Percentiles rank a stretch among this genome's conserved stretches.
phyloP scores from a whole-genome alignment of 2,329 filamentous ascomycete species.

The Ustilaginoidea virens region DNA sequence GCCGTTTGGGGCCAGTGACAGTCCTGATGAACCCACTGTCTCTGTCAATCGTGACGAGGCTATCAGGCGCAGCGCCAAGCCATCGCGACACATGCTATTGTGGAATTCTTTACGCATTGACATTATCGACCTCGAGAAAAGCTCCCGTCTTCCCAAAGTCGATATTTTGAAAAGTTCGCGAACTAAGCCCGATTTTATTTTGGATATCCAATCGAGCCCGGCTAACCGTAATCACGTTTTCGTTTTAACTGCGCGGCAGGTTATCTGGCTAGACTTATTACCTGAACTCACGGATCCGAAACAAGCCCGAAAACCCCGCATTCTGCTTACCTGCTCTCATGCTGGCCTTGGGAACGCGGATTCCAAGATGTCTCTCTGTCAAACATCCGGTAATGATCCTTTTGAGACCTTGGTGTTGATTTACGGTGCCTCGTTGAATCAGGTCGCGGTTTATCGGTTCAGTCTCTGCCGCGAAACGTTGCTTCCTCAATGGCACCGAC shows the following conservation, averaged over 20 bases:
- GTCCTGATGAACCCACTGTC: slow-evolving; percentile 9
- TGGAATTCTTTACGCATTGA: slow-evolving; percentile 22
- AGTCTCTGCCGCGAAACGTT: slow-evolving; percentile 7
- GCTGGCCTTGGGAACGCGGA: slow-evolving; percentile 11
- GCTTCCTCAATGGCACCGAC: slow-evolving; percentile 22
- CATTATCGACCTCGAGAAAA: slow-evolving; percentile 20
- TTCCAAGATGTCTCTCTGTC: slow-evolving; percentile 15
- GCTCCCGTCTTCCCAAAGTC: slow-evolving; percentile 12
- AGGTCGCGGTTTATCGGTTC: slow-evolving; percentile 22
- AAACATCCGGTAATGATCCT: slow-evolving; percentile 8
- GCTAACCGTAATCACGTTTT: slow-evolving; percentile 33
- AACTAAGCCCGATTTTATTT: slow-evolving; percentile 24
- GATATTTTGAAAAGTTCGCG: slow-evolving; percentile 12
- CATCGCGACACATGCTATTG: slow-evolving; percentile 14
- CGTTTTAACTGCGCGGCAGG: slow-evolving; percentile 37
- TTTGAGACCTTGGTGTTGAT: slow-evolving; percentile 17
- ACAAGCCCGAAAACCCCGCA: slow-evolving; percentile 6
- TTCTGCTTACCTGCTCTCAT: slow-evolving; percentile 16
- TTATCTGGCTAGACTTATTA: slow-evolving; percentile 33
- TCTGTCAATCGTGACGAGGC: slow-evolving; percentile 6
- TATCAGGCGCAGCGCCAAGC: neutral
- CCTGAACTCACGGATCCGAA: slow-evolving; percentile 3
- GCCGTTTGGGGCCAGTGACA: slow-evolving; percentile 19
- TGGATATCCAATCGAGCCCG: slow-evolving; percentile 38
- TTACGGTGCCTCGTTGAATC: slow-evolving; percentile 15